Base-by-base conservation (phyloP, 2,329 filamentous ascomycete genomes). In the Microsporum audouinii region DNA sequence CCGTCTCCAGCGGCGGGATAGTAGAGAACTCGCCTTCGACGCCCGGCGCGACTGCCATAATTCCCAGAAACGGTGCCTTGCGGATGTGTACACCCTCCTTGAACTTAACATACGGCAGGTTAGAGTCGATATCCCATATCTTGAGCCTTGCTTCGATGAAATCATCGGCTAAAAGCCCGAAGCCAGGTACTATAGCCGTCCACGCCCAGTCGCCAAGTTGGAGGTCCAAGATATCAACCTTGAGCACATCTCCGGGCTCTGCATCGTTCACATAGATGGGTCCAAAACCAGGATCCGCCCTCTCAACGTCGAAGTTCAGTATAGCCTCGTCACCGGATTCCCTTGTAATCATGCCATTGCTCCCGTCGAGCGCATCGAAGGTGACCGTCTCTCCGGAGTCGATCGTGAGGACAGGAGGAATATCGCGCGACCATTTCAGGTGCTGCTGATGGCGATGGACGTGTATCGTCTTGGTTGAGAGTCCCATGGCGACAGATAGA, bases 161-260 rank as follows among this genome's bases (percentile, higher is more conserved):
- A 55, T 81, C 79, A 56, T 80, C 78, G 2, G 73, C 69, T 12
- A 82, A 67, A 5, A 82, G 72, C 2, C 80, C 80, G 64, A 82
- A 81, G 17, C 72, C 73, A 0, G 77, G 77, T 57, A 82, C 72
- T 34, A 82, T 74, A n/a, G 75, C 77, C 0, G 79, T 81, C 79
- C 79, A 82, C 34, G 80, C 80, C 72, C 77, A 82, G 60, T 73
- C 70, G 2, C 73, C 75, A 3, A 77, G 72, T 60, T 73, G 64
- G 3, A 82, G 71, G 29, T 74, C 71, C 14, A 81, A 72, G 58
- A 82, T 71, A 47, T 82, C 79, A 47, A 82, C 71, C 63, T 79
- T 77, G 33, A 82, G 71, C 1, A 80, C 76, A 66, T 82, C 80
- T 43, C 80, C 80, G 0, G 80, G 78, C 60, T 77, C 71, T 10